Percentiles rank a stretch among this genome's conserved stretches.
Conservation (phyloP, 1,139 yeast genomes). For the Debaryomycetaceae sp. region DNA sequence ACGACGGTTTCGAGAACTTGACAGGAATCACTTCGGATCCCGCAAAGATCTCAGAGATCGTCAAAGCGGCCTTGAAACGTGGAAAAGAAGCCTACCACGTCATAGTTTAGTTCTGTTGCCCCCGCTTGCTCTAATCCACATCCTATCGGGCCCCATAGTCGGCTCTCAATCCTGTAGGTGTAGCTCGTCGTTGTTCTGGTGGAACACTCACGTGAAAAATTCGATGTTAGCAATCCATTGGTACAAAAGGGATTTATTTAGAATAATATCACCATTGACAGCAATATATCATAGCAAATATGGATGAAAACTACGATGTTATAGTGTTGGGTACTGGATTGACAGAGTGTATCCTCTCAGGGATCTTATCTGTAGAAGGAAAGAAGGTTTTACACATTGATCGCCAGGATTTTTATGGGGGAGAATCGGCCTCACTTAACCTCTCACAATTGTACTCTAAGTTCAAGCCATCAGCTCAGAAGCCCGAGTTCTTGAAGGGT, state of each 20-base stretch:
- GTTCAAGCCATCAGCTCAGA: conserved; percentile 65
- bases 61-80: conserved; percentile 63
- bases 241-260: neutral
- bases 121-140: neutral
- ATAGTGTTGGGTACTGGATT: conserved; percentile 65
- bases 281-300: conserved; percentile 17
- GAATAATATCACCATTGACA: neutral
- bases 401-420: conserved; percentile 96
- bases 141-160: too few species aligned
- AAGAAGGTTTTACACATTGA: conserved; percentile 96
- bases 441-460: conserved; percentile 62
- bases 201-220: neutral
- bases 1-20: conserved; percentile 71
- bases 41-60: conserved; percentile 71
- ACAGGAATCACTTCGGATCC: conserved; percentile 86
- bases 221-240: neutral
- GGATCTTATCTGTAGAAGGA: conserved; percentile 83
- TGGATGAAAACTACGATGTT: conserved; percentile 96
- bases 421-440: conserved; percentile 65
- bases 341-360: conserved; percentile 94
- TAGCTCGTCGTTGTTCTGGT: neutral
- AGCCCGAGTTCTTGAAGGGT: conserved; percentile 71
- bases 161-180: too few species aligned
- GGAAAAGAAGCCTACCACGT: conserved; percentile 66
- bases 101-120: conserved; percentile 28